phyloP scores from a whole-genome alignment of 768 basidiomycete species.

The Suillus spraguei region DNA sequence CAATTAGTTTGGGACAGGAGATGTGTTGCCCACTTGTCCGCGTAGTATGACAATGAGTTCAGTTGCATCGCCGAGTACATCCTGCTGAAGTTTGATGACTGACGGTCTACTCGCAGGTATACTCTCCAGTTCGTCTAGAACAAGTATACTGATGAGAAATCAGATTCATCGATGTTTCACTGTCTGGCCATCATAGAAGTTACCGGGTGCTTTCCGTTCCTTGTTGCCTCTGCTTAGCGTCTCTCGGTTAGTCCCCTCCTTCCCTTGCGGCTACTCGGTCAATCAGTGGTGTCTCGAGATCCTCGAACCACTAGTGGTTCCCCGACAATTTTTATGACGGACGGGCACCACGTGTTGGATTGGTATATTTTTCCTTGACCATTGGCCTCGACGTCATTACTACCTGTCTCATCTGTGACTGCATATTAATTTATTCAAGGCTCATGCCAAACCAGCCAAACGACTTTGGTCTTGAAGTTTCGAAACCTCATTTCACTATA shows the following conservation, averaged over 20 bases:
- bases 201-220: constrained; percentile 23
- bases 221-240: constrained; percentile 22
- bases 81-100: constrained; percentile 36
- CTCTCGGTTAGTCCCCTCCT: constrained; percentile 24
- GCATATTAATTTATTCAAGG: constrained; percentile 17
- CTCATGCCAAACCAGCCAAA: constrained; percentile 5
- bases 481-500: constrained; percentile 13
- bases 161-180: constrained; percentile 43
- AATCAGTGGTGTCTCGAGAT: constrained; percentile 13
- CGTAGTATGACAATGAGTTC: constrained; percentile 36
- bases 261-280: not conserved
- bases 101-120: constrained; percentile 41
- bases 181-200: no score
- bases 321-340: constrained; percentile 16
- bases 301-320: constrained; percentile 11
- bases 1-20: constrained; percentile 34
- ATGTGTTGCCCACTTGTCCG: constrained; percentile 31
- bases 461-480: constrained; percentile 4
- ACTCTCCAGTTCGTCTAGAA: not conserved
- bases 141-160: no score
- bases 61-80: constrained; percentile 20
- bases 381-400: constrained; percentile 17
- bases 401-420: constrained; percentile 18
- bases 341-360: constrained; percentile 14
- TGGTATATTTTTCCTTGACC: constrained; percentile 15